Conservation (phyloP, 176 grass and related monocot genomes). For the sorghum (Sorghum bicolor) region DNA sequence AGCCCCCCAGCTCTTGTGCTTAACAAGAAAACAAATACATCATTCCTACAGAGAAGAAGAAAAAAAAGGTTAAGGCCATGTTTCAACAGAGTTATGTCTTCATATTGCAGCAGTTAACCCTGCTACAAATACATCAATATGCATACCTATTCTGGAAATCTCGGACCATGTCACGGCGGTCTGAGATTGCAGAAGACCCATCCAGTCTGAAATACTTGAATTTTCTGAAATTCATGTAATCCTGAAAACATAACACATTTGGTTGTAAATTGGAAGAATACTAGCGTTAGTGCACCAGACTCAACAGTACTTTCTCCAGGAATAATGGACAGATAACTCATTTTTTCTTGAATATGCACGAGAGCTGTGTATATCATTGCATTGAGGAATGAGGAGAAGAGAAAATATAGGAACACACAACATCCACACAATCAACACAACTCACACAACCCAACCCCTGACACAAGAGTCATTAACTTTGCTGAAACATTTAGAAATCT, state of each 20-base stretch:
- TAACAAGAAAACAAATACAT: slow-evolving; percentile 99
- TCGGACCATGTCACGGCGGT: slow-evolving; percentile 98
- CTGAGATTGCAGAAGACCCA: slow-evolving; percentile 86
- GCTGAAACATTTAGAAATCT: neutral
- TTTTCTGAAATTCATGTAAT: slow-evolving; percentile 99
- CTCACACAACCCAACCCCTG: neutral
- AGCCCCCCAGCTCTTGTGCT: slow-evolving; percentile 98
- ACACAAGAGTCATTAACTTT: neutral
- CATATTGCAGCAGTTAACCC: neutral
- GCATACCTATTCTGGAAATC: slow-evolving; percentile 84
- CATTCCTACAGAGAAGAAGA: slow-evolving; percentile 63
- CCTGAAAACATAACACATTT: slow-evolving; percentile 54
- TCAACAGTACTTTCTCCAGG: neutral
- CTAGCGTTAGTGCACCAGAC: neutral
- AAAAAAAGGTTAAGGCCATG: slow-evolving; percentile 24
- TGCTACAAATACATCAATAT: neutral
- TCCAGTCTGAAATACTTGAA: slow-evolving; percentile 97
- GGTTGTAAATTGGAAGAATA: neutral
- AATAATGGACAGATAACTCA: neutral
- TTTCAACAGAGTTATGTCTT: slow-evolving; percentile 29
- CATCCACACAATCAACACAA: neutral
- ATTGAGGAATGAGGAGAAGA: neutral
- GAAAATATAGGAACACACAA: neutral
- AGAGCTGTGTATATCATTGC: neutral
- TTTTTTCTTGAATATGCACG: neutral